Conservation (phyloP, 371 early-diverging fungal genomes). For the Rhizopus sp. region DNA sequence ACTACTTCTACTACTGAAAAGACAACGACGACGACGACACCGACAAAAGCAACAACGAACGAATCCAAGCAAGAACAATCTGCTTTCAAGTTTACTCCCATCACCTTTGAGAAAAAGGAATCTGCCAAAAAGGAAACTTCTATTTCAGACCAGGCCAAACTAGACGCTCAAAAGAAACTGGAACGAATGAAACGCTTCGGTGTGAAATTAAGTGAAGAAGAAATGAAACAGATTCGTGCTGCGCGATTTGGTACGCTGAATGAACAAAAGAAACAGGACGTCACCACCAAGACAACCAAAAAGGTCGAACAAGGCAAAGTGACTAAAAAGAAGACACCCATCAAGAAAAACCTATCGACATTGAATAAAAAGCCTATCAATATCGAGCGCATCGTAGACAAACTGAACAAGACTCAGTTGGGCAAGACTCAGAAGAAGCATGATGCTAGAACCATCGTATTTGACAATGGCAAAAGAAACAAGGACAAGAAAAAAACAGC, state of each 20-base stretch:
- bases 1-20: constrained; percentile 15
- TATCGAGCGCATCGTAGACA: no score
- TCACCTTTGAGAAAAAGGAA: constrained; percentile 36
- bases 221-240: constrained; percentile 45
- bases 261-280: neutral
- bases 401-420: no score
- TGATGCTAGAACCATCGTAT: no score
- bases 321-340: constrained; percentile 1
- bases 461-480: neutral
- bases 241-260: constrained; percentile 32
- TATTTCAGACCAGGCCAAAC: neutral
- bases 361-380: no score
- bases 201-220: constrained; percentile 40
- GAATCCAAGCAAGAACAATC: constrained; percentile 1
- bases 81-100: constrained; percentile 45
- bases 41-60: constrained; percentile 8
- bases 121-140: constrained; percentile 8
- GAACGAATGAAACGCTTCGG: constrained; percentile 63
- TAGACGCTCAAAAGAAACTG: constrained; percentile 17
- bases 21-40: constrained; percentile 18
- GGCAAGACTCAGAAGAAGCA: no score
- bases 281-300: neutral
- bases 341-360: no score
- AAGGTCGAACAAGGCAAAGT: neutral
- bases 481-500: constrained; percentile 4